Evolutionary conservation across 179 eudicot genomes (phyloP), one percentile per base, ranked within the genome.

Genomic region (Dionaea muscipula): DNA sequence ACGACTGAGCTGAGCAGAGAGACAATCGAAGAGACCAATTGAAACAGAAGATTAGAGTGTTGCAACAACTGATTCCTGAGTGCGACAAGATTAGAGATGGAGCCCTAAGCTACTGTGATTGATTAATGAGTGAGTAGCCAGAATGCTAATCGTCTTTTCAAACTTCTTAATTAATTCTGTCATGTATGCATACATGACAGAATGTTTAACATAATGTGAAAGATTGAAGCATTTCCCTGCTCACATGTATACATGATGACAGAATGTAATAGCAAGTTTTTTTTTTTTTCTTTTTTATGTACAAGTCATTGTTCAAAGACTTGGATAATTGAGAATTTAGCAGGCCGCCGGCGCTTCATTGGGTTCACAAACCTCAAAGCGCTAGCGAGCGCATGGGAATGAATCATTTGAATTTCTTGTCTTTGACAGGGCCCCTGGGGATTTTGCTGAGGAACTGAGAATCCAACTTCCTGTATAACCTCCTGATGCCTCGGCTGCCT

Each of bases 371-470:
- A 31, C 35, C 10, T 31, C 35, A 1, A 11, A 31, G 35, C 35
- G 35, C 3, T 8, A 11, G 10, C 1, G 35, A 31, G n/a, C n/a
- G n/a, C n/a, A n/a, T n/a, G n/a, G 8, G 35, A 31, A 0, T 31
- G 43, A n/a, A 53, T 73, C 60, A 74, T 68, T 58, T 66, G 56
- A 47, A 74, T 50, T 68, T 83, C 74, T 58, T 74, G 6, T 68
- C 72, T 62, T 83, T 80, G 2, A 76, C 81, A 0, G 80, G 86
- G 0, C 82, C 84, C 72, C 84, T 74, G 39, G 93, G 93, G 46
- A 83, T 81, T 64, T 76, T 83, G 69, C 78, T 78, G 4, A 83
- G 68, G 61, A 83, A 27, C 26, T 63, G 68, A 20, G 65, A 10
- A 59, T 83, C 93, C 55, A 81, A 24, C 66, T 72, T 78, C 57